Evolutionary conservation across 495 filamentous ascomycete genomes (phyloP), one percentile per base, ranked within the genome.

Genomic region (Podospora bellae-mahoneyi): DNA sequence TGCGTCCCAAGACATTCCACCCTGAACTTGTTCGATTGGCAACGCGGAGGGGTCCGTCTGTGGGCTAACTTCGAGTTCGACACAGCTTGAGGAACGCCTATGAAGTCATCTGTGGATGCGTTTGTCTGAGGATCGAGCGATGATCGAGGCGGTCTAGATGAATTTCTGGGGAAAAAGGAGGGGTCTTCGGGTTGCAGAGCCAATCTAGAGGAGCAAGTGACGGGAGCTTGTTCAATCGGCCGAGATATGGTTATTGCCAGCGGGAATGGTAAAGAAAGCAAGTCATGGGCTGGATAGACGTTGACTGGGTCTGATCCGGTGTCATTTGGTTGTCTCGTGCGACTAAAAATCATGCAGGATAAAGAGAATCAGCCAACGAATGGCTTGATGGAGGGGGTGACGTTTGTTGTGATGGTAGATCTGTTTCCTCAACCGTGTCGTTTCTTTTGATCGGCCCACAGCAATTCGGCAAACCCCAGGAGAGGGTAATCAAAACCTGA

Each of bases 321-420:
- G 69, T 68, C 67, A 70, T 65, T 58, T 58, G n/a, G 65, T 58
- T 62, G 68, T 68, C 70, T 71, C 67, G 68, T 76, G 72, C 62
- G 62, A 76, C 68, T 27, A 34, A 34, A 60, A 67, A 56, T 69
- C 72, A 74, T 76, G 74, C 74, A 74, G 70, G 54, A 68, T 44
- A 19, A 53, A 60, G 65, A 26, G 57, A 67, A 60, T 65, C 69
- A 68, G 72, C 70, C 64, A 72, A 71, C 68, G 60, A 69, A 55
- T 57, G 72, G 74, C 64, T 72, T 62, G 62, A 73, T 64, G 64
- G 60, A 27, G 60, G 16, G 57, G 61, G 23, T 55, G 53, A 58
- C 27, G 39, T 18, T 48, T 19, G 39, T 48, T 48, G 39, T 48
- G 39, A 32, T 32, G 30, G 30, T 10, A 48, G 39, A 48, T 48